Evolutionary conservation across 2,329 filamentous ascomycete genomes (phyloP), one percentile per base, ranked within the genome.

Genomic region (Blumeriella jaapii): DNA sequence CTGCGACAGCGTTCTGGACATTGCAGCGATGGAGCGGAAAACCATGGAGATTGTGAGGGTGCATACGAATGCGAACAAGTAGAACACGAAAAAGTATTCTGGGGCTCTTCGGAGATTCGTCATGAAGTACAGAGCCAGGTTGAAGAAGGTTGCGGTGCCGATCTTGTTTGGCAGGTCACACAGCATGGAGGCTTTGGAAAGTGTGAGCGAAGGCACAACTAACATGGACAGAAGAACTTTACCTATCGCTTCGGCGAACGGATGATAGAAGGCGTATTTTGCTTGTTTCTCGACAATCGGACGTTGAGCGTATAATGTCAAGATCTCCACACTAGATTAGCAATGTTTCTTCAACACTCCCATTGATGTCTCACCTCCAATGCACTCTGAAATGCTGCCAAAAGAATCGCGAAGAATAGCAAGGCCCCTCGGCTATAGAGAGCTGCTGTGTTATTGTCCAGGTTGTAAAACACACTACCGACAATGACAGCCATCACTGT

Each of bases 201-300:
- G 5, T n/a, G n/a, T 26, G 8, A 26, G 24, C 24, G 8, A 26
- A 7, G 6, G 24, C 20, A 6, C 11, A 22, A 11, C 13, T n/a
- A 26, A 26, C n/a, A 26, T 6, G 8, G 7, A 19, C 3, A 2
- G 19, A 13, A 19, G 8, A 4, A 12, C 3, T 25, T 18, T 31
- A 38, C 39, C 39, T 32, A 38, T 41, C 20, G 40, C 40, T 36
- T 94, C 84, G n/a, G 85, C 82, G 8, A 81, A 86, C 0, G 86
- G 84, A 51, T 93, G 86, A 50, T 93, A 93, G n/a, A 94, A 67
- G 11, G 85, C 85, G 55, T 93, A 94, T 39, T 81, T 75, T 14
- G 33, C 26, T 23, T 36, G 85, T 83, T 65, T 95, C 15, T 34
- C 86, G 11, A 95, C 84, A 50, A 94, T 93, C 1, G 82, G 81